Conservation (phyloP, 2,329 filamentous ascomycete genomes). For the Trichoderma brevicompactum region DNA sequence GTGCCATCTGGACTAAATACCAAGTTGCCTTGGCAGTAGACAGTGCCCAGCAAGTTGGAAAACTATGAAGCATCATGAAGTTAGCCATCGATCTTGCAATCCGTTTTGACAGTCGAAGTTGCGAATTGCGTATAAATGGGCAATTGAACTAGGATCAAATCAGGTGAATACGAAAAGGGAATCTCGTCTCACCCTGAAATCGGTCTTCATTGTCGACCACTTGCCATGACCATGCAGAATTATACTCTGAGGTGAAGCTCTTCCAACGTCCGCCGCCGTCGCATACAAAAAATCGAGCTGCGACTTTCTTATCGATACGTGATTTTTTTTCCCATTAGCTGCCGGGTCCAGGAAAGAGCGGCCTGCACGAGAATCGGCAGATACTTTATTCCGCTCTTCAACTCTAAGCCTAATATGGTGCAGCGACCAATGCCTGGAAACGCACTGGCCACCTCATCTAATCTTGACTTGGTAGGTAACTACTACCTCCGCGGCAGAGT, state of each 20-base stretch:
- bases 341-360: no score
- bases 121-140: neutral
- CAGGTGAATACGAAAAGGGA: neutral
- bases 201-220: slow-evolving; percentile 85
- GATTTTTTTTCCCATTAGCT: slow-evolving; percentile 30
- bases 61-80: slow-evolving; percentile 62
- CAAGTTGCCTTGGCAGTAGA: slow-evolving; percentile 97
- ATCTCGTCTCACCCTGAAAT: slow-evolving; percentile 77
- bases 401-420: slow-evolving; percentile 32
- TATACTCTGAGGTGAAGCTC: slow-evolving; percentile 19
- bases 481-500: neutral
- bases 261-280: slow-evolving; percentile 15
- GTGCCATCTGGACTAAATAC: slow-evolving; percentile 96
- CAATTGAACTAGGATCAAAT: neutral
- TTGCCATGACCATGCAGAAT: slow-evolving; percentile 40
- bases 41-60: slow-evolving; percentile 95
- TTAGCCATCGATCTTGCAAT: neutral
- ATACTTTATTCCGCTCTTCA: slow-evolving; percentile 43
- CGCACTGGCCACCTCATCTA: slow-evolving; percentile 33
- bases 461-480: slow-evolving; percentile 14
- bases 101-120: neutral
- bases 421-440: slow-evolving; percentile 30
- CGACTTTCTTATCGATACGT: slow-evolving; percentile 36
- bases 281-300: slow-evolving; percentile 31
- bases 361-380: slow-evolving; percentile 34